Evolutionary conservation across 78 protist genomes (phyloP), one percentile per base, ranked within the genome.

Genomic region (Dictyostelium brefeldianum): DNA sequence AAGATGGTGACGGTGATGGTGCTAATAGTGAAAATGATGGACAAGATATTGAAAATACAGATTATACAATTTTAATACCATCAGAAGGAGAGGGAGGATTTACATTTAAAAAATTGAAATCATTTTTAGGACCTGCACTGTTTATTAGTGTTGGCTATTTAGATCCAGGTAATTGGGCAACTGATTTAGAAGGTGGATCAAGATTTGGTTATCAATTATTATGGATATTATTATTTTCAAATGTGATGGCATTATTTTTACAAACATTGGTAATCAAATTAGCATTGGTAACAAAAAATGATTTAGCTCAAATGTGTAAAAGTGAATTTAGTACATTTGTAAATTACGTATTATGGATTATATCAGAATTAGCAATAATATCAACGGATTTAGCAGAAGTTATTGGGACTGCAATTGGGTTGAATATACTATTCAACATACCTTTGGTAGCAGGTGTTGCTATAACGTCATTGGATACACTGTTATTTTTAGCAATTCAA

Each of bases 321-420:
- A 57, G 96, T 9, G 70, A 84, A 73, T 96, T 89, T 47, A 48
- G 54, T 25, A 78, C 31, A 48, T 3, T 22, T 8, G 20, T 91
- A 5, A 82, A 83, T 1, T 53, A 51, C 18, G 7, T 69, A 1
- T 69, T 97, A 48, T 97, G 98, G 98, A 5, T 92, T 18, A 59
- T 97, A 48, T 74, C 50, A 62, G 98, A 97, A 78, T 41, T 96
- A 4, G 92, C 98, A 20, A 96, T 97, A 41, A 82, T 95, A 53
- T 95, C 91, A 22, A 69, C 91, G 0, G 98, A 96, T 73, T 67
- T 91, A 4, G 96, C 96, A 1, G 98, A 92, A n/a, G 97, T 96
- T 3, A 79, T 96, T 29, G 97, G 97, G 10, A 69, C 97, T 0
- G 96, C 97, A 9, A 75, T 96, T 50, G 97, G 89, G 5, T 41